Conservation (phyloP, 306 rosid genomes). For the Casuarina equisetifolia region DNA sequence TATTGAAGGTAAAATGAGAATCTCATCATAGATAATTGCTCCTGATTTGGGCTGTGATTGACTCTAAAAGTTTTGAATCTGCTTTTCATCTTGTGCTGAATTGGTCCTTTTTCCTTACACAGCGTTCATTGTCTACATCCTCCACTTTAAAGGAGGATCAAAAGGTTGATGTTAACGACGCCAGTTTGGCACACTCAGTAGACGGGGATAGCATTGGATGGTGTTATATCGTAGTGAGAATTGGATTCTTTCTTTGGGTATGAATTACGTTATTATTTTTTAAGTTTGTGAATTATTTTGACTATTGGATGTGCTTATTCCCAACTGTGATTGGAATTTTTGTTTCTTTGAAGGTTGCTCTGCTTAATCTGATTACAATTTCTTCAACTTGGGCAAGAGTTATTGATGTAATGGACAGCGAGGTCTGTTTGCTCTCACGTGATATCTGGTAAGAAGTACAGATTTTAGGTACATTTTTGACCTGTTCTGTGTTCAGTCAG, state of each 20-base stretch:
- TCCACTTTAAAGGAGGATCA: slow-evolving; percentile 40
- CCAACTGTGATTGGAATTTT: slow-evolving; percentile 20
- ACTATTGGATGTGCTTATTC: slow-evolving; percentile 18
- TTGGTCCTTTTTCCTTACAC: slow-evolving; percentile 26
- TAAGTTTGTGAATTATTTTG: slow-evolving; percentile 4
- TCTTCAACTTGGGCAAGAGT: slow-evolving; percentile 98
- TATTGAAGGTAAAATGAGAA: slow-evolving; percentile 45
- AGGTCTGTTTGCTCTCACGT: slow-evolving; percentile 48
- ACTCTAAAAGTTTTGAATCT: slow-evolving; percentile 10
- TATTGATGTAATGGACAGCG: slow-evolving; percentile 85
- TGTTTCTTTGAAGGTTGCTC: slow-evolving; percentile 50
- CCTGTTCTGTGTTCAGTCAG: slow-evolving; percentile 79
- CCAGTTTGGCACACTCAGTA: slow-evolving; percentile 39
- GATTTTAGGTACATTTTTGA: slow-evolving; percentile 28
- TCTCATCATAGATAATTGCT: slow-evolving; percentile 27
- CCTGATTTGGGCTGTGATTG: slow-evolving; percentile 20
- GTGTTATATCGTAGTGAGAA: slow-evolving; percentile 80
- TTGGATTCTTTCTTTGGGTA: slow-evolving; percentile 97
- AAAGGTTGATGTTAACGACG: slow-evolving; percentile 42
- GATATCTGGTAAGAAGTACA: slow-evolving; percentile 25
- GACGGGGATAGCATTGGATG: slow-evolving; percentile 76
- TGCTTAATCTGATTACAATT: slow-evolving; percentile 64
- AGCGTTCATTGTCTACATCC: slow-evolving; percentile 46
- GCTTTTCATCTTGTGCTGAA: slow-evolving; percentile 18
- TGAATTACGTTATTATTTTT: slow-evolving; percentile 8